phyloP scores from a whole-genome alignment of 768 basidiomycete species.

The Tephrocybe sp. region DNA sequence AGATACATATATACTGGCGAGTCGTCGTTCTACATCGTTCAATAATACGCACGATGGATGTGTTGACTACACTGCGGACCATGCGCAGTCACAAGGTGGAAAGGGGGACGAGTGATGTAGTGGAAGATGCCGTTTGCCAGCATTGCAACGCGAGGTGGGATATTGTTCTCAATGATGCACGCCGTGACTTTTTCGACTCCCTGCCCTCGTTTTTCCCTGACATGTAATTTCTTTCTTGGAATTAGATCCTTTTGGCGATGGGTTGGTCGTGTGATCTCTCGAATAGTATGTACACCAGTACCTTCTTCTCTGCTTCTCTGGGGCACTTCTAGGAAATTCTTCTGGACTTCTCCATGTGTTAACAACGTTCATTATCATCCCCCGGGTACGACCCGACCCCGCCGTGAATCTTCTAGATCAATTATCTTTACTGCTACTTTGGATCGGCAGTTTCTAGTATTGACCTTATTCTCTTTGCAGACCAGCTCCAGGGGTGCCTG shows the following conservation, averaged over 20 bases:
- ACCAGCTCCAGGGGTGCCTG: too few species aligned
- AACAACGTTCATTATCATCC: too few species aligned
- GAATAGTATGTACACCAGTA: not conserved
- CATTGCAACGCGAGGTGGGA: slow-evolving; percentile 25
- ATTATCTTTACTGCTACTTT: too few species aligned
- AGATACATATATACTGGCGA: slow-evolving; percentile 22
- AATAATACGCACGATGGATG: slow-evolving; percentile 20
- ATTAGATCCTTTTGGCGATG: not conserved
- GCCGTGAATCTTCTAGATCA: too few species aligned
- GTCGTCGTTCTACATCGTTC: slow-evolving; percentile 22
- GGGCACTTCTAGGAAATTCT: too few species aligned
- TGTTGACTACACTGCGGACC: slow-evolving; percentile 19
- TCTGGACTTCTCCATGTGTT: too few species aligned
- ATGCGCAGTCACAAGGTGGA: slow-evolving; percentile 23
- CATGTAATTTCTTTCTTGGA: slow-evolving; percentile 15
- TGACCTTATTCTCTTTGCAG: too few species aligned
- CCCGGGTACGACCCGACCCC: too few species aligned
- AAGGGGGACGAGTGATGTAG: slow-evolving; percentile 19
- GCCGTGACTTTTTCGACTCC: slow-evolving; percentile 23
- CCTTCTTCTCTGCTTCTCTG: not conserved
- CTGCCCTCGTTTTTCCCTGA: slow-evolving; percentile 23
- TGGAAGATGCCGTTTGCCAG: slow-evolving; percentile 22
- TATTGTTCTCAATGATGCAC: slow-evolving; percentile 19
- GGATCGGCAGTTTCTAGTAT: too few species aligned
- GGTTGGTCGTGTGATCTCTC: not conserved